Conservation (phyloP, 139 green algal species). For the Chlorella sp. region DNA sequence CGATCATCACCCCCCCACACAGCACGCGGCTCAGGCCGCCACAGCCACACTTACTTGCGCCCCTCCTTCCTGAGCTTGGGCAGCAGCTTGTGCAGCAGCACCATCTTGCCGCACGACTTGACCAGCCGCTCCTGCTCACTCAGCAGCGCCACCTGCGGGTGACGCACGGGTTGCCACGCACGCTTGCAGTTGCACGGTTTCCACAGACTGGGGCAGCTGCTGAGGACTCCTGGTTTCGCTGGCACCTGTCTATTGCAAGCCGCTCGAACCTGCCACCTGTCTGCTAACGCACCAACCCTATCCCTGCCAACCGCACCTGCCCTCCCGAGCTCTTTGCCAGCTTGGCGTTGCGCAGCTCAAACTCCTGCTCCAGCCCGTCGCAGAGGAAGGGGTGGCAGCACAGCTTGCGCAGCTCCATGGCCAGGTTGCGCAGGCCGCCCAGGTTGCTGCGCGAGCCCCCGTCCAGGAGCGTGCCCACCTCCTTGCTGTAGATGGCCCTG, state of each 20-base stretch:
- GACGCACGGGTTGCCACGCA: too few relatives aligned
- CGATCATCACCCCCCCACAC: too few relatives aligned
- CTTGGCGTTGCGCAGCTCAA: too few relatives aligned
- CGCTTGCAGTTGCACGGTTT: too few relatives aligned
- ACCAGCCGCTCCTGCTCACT: slow-evolving; percentile 56
- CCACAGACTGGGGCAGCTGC: too few relatives aligned
- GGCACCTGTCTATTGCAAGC: too few relatives aligned
- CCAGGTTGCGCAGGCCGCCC: slow-evolving; percentile 76
- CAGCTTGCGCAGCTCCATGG: slow-evolving; percentile 95
- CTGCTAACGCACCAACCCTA: not conserved
- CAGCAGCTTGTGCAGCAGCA: slow-evolving; percentile 76
- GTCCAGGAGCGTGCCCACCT: slow-evolving; percentile 55
- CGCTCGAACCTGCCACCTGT: too few relatives aligned
- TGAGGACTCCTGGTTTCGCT: too few relatives aligned
- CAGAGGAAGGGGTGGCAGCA: slow-evolving; percentile 78
- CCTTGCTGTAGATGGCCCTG: slow-evolving; percentile 58
- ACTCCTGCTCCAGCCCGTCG: slow-evolving; percentile 2
- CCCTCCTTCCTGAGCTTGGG: slow-evolving; percentile 75
- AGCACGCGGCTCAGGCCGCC: too few relatives aligned
- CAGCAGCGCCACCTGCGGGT: too few relatives aligned
- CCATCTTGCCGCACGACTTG: slow-evolving; percentile 68
- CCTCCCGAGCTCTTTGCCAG: not conserved
- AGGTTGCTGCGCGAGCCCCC: slow-evolving; percentile 55
- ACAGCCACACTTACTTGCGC: slow-evolving; percentile 46
- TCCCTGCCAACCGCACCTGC: not conserved